Percentiles rank a stretch among this genome's conserved stretches.
Conservation (phyloP, 805 yeast species). For the Ogataea nitratoaversa region DNA sequence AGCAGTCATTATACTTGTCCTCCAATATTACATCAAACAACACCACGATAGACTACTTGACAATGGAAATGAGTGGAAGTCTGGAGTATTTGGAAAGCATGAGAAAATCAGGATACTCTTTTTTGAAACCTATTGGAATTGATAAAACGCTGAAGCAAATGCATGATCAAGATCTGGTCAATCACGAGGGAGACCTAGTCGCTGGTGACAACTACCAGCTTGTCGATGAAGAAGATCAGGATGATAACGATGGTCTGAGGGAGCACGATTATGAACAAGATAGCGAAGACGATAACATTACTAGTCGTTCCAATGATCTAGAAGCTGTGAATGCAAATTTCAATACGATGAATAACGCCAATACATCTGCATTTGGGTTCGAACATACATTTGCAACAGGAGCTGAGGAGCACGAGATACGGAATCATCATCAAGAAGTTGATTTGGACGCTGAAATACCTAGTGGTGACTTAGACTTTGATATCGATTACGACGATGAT, state of each 20-base stretch:
- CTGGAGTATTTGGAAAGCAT: conserved; percentile 29
- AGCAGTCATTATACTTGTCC: conserved; percentile 20
- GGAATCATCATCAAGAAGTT: conserved; percentile 9
- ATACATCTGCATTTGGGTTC: background rate
- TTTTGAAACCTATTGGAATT: conserved; percentile 56
- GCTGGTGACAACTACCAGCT: conserved; percentile 6
- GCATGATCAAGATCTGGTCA: conserved; percentile 16
- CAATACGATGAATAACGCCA: too few relatives aligned
- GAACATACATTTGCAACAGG: conserved; percentile 1
- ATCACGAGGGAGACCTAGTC: conserved; percentile 18
- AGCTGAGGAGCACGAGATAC: background rate
- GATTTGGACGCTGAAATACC: conserved; percentile 47
- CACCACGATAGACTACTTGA: conserved; percentile 18
- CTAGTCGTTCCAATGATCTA: too few relatives aligned
- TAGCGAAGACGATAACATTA: too few relatives aligned
- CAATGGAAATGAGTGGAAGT: conserved; percentile 19
- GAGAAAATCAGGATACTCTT: conserved; percentile 43
- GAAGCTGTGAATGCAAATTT: too few relatives aligned
- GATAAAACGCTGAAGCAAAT: conserved; percentile 47
- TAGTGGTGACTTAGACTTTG: conserved; percentile 34
- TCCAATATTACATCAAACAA: conserved; percentile 10
- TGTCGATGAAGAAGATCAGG: conserved; percentile 25
- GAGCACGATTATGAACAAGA: conserved; percentile 5
- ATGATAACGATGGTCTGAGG: conserved; percentile 11
- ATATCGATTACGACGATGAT: conserved; percentile 6